Percentiles rank a stretch among this genome's conserved stretches.
Conservation (phyloP, 805 yeast genomes). For the Lipomyces japonicus region DNA sequence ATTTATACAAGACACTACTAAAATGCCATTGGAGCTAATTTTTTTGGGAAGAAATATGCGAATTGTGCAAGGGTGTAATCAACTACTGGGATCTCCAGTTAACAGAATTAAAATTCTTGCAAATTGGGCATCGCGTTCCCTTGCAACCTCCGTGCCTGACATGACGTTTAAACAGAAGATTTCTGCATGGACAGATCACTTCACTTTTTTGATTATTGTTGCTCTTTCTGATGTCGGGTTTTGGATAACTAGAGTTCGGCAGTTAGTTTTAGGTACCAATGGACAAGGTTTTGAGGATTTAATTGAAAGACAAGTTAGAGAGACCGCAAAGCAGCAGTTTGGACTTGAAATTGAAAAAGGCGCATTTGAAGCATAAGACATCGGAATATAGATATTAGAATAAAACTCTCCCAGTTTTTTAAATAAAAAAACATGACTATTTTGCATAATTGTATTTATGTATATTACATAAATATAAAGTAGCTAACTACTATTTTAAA, state of each 20-base stretch:
- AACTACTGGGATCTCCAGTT: slow-evolving; percentile 65
- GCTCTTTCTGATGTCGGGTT: slow-evolving; percentile 33
- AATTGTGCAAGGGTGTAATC: slow-evolving; percentile 68
- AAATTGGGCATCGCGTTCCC: slow-evolving; percentile 45
- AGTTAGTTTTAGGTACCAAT: slow-evolving; percentile 35
- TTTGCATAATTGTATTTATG: no score
- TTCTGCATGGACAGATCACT: slow-evolving; percentile 10
- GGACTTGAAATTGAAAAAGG: slow-evolving; percentile 16
- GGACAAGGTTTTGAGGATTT: slow-evolving; percentile 44
- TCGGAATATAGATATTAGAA: no score
- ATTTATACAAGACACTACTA: slow-evolving; percentile 58
- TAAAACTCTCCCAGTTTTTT: no score
- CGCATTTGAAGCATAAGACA: no score
- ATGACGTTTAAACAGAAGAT: slow-evolving; percentile 3
- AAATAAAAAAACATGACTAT: no score
- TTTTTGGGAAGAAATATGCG: slow-evolving; percentile 70
- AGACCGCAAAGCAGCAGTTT: slow-evolving; percentile 14
- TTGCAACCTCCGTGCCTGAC: slow-evolving; percentile 8
- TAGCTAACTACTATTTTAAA: no score
- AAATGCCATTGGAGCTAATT: slow-evolving; percentile 62
- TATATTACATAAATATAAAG: no score
- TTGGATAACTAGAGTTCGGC: slow-evolving; percentile 38
- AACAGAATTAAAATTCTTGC: slow-evolving; percentile 65
- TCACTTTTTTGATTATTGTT: slow-evolving; percentile 12
- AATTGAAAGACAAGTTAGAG: slow-evolving; percentile 40